A percentile compares a stretch with the other conserved stretches of the same genome.
These are phyloP conservation scores for Kuraishia molischiana DNA, from an alignment of 805 yeast genomes.

Conservation along the genomic window DNA sequence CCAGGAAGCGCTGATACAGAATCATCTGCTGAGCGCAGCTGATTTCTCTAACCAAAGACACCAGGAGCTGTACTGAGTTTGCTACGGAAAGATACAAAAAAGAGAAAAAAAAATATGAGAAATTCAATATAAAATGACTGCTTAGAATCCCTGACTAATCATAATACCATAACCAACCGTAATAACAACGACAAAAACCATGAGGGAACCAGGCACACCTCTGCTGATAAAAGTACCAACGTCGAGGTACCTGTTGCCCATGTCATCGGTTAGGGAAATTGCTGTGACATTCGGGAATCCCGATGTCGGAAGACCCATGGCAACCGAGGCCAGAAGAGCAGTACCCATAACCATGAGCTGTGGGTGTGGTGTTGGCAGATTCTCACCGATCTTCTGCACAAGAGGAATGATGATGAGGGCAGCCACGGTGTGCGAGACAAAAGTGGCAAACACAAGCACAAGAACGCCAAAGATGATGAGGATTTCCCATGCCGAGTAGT, in stretches of 20 bases:
- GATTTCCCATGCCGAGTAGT: constrained; percentile 32
- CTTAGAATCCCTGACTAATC: constrained; percentile 20
- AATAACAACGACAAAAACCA: constrained; percentile 32
- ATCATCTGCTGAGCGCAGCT: neutral
- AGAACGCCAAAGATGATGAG: constrained; percentile 38
- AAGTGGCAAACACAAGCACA: constrained; percentile 42
- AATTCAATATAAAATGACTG: too few species aligned
- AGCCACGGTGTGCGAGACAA: constrained; percentile 46
- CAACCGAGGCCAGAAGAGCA: constrained; percentile 41
- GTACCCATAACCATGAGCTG: constrained; percentile 37
- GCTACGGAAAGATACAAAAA: neutral
- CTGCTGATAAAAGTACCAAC: constrained; percentile 39
- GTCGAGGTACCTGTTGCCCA: constrained; percentile 39
- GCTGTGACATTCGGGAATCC: constrained; percentile 53
- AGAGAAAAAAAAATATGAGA: neutral
- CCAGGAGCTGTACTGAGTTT: neutral
- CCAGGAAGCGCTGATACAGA: neutral
- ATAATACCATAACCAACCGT: constrained; percentile 41
- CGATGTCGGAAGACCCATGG: constrained; percentile 47
- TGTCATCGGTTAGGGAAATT: constrained; percentile 43
- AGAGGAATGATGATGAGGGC: constrained; percentile 42
- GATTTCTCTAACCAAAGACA: neutral
- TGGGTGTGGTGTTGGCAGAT: constrained; percentile 35
- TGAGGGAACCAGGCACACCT: constrained; percentile 40
- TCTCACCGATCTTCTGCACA: constrained; percentile 37